Evolutionary conservation across 129 eudicot species (phyloP).

Genomic region (Centaurea solstitialis): DNA sequence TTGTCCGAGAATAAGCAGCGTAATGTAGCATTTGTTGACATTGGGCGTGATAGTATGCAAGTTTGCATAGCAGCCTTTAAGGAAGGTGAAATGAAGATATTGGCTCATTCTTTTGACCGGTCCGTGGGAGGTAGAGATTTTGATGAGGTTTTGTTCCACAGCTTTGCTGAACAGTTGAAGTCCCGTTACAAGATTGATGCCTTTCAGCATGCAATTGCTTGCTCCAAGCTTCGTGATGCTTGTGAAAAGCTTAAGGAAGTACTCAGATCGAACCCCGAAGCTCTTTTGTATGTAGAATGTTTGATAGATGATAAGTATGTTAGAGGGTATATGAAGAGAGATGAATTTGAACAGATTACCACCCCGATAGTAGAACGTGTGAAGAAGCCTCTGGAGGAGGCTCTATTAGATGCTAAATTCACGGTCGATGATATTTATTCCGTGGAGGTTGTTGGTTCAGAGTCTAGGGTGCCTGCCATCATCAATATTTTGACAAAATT

Average conservation of each 20-base stretch:
- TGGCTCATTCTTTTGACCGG: conserved; percentile 81
- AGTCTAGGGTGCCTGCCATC: conserved; percentile 52
- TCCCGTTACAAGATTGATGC: conserved; percentile 78
- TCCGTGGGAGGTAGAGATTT: conserved; percentile 88
- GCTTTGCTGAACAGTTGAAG: conserved; percentile 80
- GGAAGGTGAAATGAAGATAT: conserved; percentile 76
- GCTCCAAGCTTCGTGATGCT: conserved; percentile 15
- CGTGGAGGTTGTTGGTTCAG: conserved; percentile 93
- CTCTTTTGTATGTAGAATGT: too few species aligned
- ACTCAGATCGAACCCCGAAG: background rate
- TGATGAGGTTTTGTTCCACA: conserved; percentile 78
- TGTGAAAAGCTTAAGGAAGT: conserved; percentile 24
- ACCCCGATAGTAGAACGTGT: conserved; percentile 74
- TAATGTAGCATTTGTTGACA: conserved; percentile 84
- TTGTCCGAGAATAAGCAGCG: conserved; percentile 75
- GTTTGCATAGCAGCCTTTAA: conserved; percentile 86
- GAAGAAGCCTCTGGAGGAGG: conserved; percentile 74
- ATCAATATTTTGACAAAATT: conserved; percentile 78
- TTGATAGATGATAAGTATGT: too few species aligned
- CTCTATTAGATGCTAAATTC: conserved; percentile 75
- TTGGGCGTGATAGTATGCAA: conserved; percentile 90
- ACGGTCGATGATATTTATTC: conserved; percentile 61
- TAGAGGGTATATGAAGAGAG: conserved; percentile 70
- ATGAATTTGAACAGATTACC: conserved; percentile 78
- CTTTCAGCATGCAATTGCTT: conserved; percentile 65